Evolutionary conservation across 805 yeast genomes (phyloP), one percentile per base, ranked within the genome.

Genomic region (Lipomyces japonicus): DNA sequence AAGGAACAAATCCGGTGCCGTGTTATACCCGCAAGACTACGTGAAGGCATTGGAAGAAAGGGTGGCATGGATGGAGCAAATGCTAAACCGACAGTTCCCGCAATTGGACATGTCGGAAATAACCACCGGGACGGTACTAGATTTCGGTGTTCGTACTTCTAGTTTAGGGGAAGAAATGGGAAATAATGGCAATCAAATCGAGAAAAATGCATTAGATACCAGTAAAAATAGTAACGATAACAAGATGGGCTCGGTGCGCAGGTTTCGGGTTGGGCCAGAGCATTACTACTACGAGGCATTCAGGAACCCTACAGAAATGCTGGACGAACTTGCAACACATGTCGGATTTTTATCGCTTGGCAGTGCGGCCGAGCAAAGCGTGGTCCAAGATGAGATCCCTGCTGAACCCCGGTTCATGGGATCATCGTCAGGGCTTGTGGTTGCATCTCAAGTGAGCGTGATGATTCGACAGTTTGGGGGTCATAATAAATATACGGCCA

Each of bases 251-350:
- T 2, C 23, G 25, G 30, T 10, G 28, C 18, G 34, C 45, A 30
- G 26, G 4, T 53, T 36, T 28, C 23, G 54, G 3, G 54, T 53
- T 18, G 57, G 57, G 10, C 57, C 57, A 21, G 54, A 36, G 18
- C 57, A 53, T 39, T 53, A 53, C 26, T 53, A 53, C 35, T 46
- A 49, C 30, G 57, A 53, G 25, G 57, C 57, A 1, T 53, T 53
- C 39, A 35, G 49, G 22, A 53, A 53, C 30, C 57, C 57, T 4
- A 46, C 43, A 7, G 54, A 53, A 19, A 46, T 47, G 3, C 34
- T 53, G 42, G 57, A 53, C 26, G 57, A 53, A 18, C 46, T 53
- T 7, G 42, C 57, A 1, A 42, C 35, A 2, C 53, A 53, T 31
- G 39, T 50, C 3, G 57, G 57, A 9, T 53, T 53, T 25, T 37